Percentiles rank a stretch among this genome's conserved stretches.
phyloP scores from a whole-genome alignment of 768 basidiomycete genomes.

The Rhodotorula graminis region DNA sequence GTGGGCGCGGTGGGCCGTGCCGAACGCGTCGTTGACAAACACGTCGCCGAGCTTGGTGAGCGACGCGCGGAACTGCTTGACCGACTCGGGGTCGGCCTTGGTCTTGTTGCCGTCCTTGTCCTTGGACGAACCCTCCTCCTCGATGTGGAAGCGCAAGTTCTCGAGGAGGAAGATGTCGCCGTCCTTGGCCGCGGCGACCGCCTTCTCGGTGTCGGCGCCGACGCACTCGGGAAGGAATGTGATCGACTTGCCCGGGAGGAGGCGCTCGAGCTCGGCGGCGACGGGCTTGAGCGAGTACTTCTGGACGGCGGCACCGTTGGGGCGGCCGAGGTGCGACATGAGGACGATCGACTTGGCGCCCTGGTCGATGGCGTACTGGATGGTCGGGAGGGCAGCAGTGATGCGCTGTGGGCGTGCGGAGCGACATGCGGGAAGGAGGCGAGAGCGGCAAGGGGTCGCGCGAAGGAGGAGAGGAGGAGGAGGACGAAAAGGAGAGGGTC shows the following conservation, averaged over 20 bases:
- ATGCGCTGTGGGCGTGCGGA: constrained; percentile 63
- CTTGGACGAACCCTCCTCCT: constrained; percentile 91
- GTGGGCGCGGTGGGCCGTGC: constrained; percentile 96
- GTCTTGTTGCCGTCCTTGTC: constrained; percentile 90
- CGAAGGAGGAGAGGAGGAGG: neutral
- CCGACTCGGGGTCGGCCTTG: constrained; percentile 79
- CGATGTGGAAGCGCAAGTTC: constrained; percentile 96
- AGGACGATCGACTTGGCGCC: constrained; percentile 80
- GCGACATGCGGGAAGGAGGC: too few relatives aligned
- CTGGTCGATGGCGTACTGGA: constrained; percentile 83
- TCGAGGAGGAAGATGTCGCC: constrained; percentile 79
- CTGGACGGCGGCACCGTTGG: constrained; percentile 79
- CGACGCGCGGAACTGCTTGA: constrained; percentile 75
- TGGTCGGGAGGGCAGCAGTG: constrained; percentile 90
- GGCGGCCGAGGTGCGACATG: constrained; percentile 97
- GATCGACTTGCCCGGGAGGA: constrained; percentile 60
- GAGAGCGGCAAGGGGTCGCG: neutral
- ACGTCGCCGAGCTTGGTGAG: constrained; percentile 89
- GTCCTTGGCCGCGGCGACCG: constrained; percentile 60
- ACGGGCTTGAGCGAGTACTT: constrained; percentile 91
- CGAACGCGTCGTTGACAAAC: constrained; percentile 98
- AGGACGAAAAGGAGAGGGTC: neutral
- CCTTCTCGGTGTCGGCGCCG: constrained; percentile 74
- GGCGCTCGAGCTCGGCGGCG: constrained; percentile 69
- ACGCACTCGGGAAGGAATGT: constrained; percentile 80